These are phyloP conservation scores for Solanum medicagineum DNA, from an alignment of 257 asterid genomes.

Conservation along the genomic window DNA sequence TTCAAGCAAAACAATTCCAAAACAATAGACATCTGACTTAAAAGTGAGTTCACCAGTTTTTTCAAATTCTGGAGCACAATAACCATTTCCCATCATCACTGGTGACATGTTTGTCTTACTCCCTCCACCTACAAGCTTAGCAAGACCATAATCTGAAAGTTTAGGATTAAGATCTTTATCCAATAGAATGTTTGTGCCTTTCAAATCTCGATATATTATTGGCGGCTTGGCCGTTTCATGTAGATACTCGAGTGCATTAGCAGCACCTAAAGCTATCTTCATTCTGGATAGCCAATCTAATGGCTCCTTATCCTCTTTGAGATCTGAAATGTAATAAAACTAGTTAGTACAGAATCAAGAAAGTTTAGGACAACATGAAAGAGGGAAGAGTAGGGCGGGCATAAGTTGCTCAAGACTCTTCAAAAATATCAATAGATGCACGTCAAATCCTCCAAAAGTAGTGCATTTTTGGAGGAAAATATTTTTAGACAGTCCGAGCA, in stretches of 20 bases:
- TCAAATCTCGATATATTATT: constrained; percentile 49
- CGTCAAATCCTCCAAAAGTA: background rate
- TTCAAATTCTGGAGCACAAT: constrained; percentile 59
- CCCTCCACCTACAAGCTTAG: constrained; percentile 36
- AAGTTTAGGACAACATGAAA: background rate
- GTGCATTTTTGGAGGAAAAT: background rate
- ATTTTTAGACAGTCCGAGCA: background rate
- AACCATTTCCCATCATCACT: constrained; percentile 37
- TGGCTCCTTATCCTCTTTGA: constrained; percentile 22
- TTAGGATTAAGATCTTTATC: constrained; percentile 35
- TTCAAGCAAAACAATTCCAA: constrained; percentile 55
- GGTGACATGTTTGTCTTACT: constrained; percentile 29
- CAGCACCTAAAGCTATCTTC: constrained; percentile 59
- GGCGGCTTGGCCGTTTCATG: constrained; percentile 51
- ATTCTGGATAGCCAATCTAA: constrained; percentile 49
- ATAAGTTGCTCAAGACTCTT: background rate
- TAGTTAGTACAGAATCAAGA: background rate
- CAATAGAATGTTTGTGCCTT: constrained; percentile 35
- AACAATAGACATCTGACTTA: constrained; percentile 59
- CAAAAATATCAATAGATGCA: background rate
- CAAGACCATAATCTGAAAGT: constrained; percentile 49
- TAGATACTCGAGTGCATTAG: constrained; percentile 53
- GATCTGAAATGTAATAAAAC: constrained; percentile 15
- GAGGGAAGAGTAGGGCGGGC: background rate
- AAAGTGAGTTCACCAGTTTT: constrained; percentile 38